A percentile compares a stretch with the other conserved stretches of the same genome.
These are phyloP conservation scores for Picea abies DNA, from an alignment of 83 land plant species.

Conservation along the genomic window DNA sequence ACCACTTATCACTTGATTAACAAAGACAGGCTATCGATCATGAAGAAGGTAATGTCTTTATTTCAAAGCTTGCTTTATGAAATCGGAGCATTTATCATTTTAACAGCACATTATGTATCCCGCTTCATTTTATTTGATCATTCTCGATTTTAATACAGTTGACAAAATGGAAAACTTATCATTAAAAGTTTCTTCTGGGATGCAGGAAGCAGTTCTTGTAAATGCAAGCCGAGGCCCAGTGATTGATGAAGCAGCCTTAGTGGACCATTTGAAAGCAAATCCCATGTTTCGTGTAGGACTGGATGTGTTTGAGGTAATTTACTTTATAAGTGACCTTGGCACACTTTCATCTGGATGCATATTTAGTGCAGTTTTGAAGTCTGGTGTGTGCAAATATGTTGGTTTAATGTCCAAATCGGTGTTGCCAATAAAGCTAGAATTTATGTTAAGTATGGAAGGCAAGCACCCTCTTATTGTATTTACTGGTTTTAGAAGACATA, in stretches of 20 bases:
- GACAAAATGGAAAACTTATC: constrained; percentile 9
- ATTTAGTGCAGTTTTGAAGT: not conserved
- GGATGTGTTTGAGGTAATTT: constrained; percentile 94
- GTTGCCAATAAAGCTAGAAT: not conserved
- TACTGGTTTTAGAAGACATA: not conserved
- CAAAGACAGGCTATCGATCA: constrained; percentile 79
- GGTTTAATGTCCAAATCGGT: not conserved
- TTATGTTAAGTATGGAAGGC: not conserved
- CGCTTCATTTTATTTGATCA: not conserved
- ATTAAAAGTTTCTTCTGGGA: not conserved
- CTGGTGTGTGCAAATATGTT: not conserved
- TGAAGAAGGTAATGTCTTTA: constrained; percentile 80
- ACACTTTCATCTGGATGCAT: not conserved
- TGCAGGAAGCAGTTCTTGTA: constrained; percentile 89
- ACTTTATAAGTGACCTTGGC: not conserved
- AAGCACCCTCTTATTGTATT: not conserved
- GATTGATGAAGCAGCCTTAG: constrained; percentile 92
- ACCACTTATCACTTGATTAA: constrained; percentile 96
- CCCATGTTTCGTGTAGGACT: constrained; percentile 98
- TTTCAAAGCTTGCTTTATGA: not conserved
- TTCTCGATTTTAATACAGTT: not conserved
- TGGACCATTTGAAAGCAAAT: constrained; percentile 86
- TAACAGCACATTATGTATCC: too few species aligned
- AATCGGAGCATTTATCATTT: not conserved
- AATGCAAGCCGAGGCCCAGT: constrained; percentile 98